Evolutionary conservation across 1,284 basidiomycete genomes (phyloP), one percentile per base, ranked within the genome.

Genomic region (Tetrapyrgos nigripes): DNA sequence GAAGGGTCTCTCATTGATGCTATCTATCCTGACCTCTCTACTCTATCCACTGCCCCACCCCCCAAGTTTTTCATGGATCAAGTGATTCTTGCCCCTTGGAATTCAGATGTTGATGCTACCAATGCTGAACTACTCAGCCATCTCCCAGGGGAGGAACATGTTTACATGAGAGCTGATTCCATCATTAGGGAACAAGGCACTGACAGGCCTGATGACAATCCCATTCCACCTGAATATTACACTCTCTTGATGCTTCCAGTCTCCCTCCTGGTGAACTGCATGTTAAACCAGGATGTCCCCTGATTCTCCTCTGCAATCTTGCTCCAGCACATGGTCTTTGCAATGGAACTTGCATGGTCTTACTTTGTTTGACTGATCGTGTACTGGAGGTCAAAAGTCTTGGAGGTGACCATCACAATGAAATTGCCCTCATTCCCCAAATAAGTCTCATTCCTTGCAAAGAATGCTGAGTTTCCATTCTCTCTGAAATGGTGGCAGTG

Each of bases 221-320:
- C 21, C 47, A 59, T 21, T 27, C 35, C 43, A 43, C 13, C 31
- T 6, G 67, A 70, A 40, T 57, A 56, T 59, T 71, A 1, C 57
- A 60, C n/a, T 54, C 56, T 0, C 29, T 68, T 9, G 64, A 65
- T 40, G 59, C 62, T 13, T 57, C 68, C 11, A 66, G 68, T 13
- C 37, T 73, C 2, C 70, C 71, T 4, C 65, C 64, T 1, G 61
- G 61, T 8, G 62, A 69, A 33, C 63, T 73, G 2, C 11, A 51
- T 1, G 52, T 74, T 19, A 70, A 68, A 21, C 28, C 65, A 4
- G 74, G 69, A 8, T 61, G 65, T 43, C 73, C 76, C 3, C n/a
- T 79, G 1, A 76, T 78, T n/a, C 57, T 78, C 0, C 58, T 79
- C 0, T 64, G 72, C 4, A 79, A n/a, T n/a, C n/a, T n/a, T n/a